These are phyloP conservation scores for Penicillium paneum DNA, from an alignment of 2,329 filamentous ascomycete species.

Conservation along the genomic window DNA sequence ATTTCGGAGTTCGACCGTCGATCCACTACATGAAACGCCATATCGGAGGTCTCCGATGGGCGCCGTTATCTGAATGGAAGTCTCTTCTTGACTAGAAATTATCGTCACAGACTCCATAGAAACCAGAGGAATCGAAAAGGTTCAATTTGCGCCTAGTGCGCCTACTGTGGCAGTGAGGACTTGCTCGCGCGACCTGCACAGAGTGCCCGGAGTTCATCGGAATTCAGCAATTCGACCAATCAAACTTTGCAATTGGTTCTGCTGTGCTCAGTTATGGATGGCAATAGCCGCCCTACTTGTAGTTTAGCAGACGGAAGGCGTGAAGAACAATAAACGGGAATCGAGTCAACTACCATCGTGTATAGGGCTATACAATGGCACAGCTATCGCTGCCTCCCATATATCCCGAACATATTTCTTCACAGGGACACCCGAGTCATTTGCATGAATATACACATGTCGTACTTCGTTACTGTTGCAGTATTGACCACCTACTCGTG, in stretches of 20 bases:
- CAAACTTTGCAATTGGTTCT: neutral
- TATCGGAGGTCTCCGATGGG: slow-evolving; percentile 23
- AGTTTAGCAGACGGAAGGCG: neutral
- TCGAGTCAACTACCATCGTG: neutral
- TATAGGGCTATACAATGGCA: slow-evolving; percentile 11
- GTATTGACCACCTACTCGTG: slow-evolving; percentile 18
- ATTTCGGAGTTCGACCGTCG: slow-evolving; percentile 3
- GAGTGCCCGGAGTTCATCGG: neutral
- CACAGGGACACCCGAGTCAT: neutral
- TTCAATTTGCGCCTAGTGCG: neutral
- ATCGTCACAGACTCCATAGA: neutral
- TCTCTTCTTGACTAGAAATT: neutral
- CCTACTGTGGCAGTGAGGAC: neutral
- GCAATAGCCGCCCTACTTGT: neutral
- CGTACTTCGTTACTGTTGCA: slow-evolving; percentile 21
- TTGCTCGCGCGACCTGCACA: neutral
- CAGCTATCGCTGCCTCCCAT: neutral
- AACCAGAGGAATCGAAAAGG: neutral
- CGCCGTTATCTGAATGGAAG: slow-evolving; percentile 10
- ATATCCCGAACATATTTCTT: neutral
- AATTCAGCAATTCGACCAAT: neutral
- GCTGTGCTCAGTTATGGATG: neutral
- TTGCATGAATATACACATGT: neutral
- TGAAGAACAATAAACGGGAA: neutral
- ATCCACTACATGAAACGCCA: slow-evolving; percentile 7